A percentile compares a stretch with the other conserved stretches of the same genome.
phyloP scores from a whole-genome alignment of 1,284 basidiomycete species.

The Apiotrichum akiyoshidainum region DNA sequence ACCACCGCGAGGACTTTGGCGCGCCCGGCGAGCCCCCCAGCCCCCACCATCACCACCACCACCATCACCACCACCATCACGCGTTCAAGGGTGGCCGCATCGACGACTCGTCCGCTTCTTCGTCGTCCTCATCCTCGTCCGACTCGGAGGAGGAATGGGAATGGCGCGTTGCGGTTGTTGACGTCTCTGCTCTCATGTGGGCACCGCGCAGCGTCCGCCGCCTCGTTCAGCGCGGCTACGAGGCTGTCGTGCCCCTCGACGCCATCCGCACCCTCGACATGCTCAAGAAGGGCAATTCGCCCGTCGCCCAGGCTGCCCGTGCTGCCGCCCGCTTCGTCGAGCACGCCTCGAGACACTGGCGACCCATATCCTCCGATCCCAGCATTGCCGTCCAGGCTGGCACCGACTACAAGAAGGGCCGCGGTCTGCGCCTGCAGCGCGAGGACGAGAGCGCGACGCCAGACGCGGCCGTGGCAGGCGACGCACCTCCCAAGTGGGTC shows the following conservation, averaged over 20 bases:
- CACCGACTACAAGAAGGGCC: constrained; percentile 37
- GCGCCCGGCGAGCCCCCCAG: neutral
- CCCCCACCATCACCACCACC: neutral
- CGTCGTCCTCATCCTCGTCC: neutral
- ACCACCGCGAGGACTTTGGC: neutral
- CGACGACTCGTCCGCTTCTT: constrained; percentile 13
- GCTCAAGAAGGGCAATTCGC: constrained; percentile 80
- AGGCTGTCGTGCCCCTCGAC: constrained; percentile 77
- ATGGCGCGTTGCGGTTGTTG: constrained; percentile 61
- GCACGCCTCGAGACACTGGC: constrained; percentile 40
- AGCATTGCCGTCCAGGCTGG: constrained; percentile 29
- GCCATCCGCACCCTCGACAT: constrained; percentile 88
- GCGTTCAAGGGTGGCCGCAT: constrained; percentile 7
- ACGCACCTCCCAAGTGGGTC: constrained; percentile 38
- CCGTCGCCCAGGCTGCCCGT: constrained; percentile 69
- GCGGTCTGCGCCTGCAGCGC: constrained; percentile 36
- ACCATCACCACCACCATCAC: no score
- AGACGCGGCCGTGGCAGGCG: constrained; percentile 7
- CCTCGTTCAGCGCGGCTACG: constrained; percentile 66
- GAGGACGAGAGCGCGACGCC: constrained; percentile 26
- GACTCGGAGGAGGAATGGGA: constrained; percentile 8
- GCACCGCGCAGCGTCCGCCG: constrained; percentile 74
- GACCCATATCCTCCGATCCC: constrained; percentile 29
- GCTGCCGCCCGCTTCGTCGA: constrained; percentile 49
- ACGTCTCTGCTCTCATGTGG: constrained; percentile 82